Conservation (phyloP, 495 filamentous ascomycete genomes). For the Neohortaea acidophila region DNA sequence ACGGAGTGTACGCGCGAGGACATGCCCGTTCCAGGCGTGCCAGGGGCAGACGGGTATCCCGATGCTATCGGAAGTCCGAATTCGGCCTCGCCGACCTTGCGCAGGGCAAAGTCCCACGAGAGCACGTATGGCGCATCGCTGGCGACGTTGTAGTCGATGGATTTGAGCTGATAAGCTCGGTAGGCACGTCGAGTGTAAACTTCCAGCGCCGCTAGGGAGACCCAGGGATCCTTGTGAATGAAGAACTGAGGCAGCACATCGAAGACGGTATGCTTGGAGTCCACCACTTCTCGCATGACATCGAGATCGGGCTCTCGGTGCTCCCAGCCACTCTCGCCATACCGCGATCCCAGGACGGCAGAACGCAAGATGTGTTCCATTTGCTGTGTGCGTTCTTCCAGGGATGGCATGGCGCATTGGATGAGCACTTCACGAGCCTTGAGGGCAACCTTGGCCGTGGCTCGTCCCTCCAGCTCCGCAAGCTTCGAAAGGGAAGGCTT, state of each 20-base stretch:
- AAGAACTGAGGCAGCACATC: conserved; percentile 93
- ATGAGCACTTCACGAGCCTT: conserved; percentile 96
- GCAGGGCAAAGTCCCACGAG: conserved; percentile 88
- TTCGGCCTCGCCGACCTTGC: conserved; percentile 80
- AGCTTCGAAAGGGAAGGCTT: conserved; percentile 67
- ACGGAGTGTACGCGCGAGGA: conserved; percentile 77
- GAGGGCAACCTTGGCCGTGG: conserved; percentile 86
- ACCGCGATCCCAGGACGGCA: conserved; percentile 89
- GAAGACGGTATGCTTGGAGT: conserved; percentile 96
- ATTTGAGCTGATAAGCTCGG: conserved; percentile 80
- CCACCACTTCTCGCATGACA: conserved; percentile 88
- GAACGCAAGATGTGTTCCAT: conserved; percentile 98
- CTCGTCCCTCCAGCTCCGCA: conserved; percentile 77
- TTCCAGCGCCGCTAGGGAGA: conserved; percentile 82
- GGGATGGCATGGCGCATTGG: conserved; percentile 85
- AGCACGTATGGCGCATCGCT: conserved; percentile 65
- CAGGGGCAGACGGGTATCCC: conserved; percentile 65
- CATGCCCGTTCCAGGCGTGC: conserved; percentile 51
- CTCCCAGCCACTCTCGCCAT: conserved; percentile 94
- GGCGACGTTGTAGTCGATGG: conserved; percentile 70
- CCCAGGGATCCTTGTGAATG: conserved; percentile 83
- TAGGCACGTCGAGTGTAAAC: conserved; percentile 95
- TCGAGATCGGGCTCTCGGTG: conserved; percentile 80
- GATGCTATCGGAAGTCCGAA: conserved; percentile 65
- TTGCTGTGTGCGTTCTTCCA: conserved; percentile 85